A percentile compares a stretch with the other conserved stretches of the same genome.
Evolutionary conservation across 1,284 basidiomycete genomes (phyloP).

Genomic region (Neotropicomus parvogracilis): DNA sequence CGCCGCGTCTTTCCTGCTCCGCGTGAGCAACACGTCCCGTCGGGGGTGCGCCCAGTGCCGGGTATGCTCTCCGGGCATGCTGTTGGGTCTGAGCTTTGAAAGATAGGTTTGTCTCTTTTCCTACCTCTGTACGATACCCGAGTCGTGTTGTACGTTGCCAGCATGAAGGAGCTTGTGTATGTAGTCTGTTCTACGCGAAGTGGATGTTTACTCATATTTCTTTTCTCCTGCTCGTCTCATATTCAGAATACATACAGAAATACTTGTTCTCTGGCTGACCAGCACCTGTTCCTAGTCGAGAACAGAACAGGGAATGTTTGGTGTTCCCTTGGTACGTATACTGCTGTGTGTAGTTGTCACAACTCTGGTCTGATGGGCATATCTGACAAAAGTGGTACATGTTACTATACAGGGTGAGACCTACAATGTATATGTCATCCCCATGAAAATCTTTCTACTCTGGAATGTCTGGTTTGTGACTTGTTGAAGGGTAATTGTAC

Average conservation of each 20-base stretch:
- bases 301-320: too few species aligned
- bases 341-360: neutral
- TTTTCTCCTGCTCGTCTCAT: too few species aligned
- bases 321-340: conserved; percentile 14
- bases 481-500: too few species aligned
- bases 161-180: neutral
- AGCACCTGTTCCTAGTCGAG: too few species aligned
- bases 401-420: conserved; percentile 36
- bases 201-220: conserved; percentile 22
- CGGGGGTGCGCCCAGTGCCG: neutral
- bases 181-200: too few species aligned
- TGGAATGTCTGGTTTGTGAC: conserved; percentile 21
- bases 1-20: conserved; percentile 61
- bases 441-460: conserved; percentile 33
- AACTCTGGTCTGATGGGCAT: conserved; percentile 22
- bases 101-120: too few species aligned
- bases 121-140: conserved; percentile 5
- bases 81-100: conserved; percentile 28
- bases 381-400: conserved; percentile 28
- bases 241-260: too few species aligned
- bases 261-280: too few species aligned
- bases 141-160: conserved; percentile 5
- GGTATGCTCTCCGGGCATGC: conserved; percentile 32
- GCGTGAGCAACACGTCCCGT: conserved; percentile 45
- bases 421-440: conserved; percentile 36